Evolutionary conservation across 1,284 basidiomycete genomes (phyloP).

Genomic region (Cutaneotrichosporon daszewskae): DNA sequence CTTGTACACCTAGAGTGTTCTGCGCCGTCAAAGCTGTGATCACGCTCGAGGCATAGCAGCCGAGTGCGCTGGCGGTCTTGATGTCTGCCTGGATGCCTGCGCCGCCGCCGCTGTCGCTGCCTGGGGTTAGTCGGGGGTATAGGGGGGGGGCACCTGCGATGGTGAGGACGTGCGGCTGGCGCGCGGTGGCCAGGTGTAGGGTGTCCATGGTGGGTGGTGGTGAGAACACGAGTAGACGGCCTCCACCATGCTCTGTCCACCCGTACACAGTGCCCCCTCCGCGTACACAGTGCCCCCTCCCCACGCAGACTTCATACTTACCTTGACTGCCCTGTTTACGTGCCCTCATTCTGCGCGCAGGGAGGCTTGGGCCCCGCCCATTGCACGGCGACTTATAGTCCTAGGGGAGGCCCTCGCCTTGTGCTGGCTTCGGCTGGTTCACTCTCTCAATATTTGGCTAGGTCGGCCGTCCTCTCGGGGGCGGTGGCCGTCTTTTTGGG

Average conservation of each 20-base stretch:
- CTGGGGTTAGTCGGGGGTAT: constrained; percentile 11
- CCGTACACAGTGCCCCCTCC: too few species aligned
- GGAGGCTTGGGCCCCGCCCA: constrained; percentile 4
- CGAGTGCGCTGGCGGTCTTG: constrained; percentile 73
- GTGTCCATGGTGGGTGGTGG: not conserved
- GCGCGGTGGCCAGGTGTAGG: not conserved
- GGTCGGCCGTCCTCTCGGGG: not conserved
- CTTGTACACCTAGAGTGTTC: constrained; percentile 80
- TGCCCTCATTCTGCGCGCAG: constrained; percentile 4
- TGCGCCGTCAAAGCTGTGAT: constrained; percentile 87
- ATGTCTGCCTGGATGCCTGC: constrained; percentile 79
- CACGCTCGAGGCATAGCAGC: constrained; percentile 79
- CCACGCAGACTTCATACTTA: too few species aligned
- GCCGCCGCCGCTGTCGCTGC: constrained; percentile 71
- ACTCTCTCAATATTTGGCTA: constrained; percentile 10
- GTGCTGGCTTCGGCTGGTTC: constrained; percentile 10
- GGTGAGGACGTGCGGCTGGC: constrained; percentile 36
- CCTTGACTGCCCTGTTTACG: constrained; percentile 1
- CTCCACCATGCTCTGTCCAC: too few species aligned
- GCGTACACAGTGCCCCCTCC: too few species aligned
- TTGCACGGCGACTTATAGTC: constrained; percentile 10
- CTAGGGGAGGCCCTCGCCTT: constrained; percentile 5
- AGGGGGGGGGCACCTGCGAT: constrained; percentile 33
- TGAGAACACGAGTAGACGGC: too few species aligned
- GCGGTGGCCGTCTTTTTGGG: not conserved